Conservation (phyloP, 2,329 filamentous ascomycete genomes). For the Clonostachys rosea region DNA sequence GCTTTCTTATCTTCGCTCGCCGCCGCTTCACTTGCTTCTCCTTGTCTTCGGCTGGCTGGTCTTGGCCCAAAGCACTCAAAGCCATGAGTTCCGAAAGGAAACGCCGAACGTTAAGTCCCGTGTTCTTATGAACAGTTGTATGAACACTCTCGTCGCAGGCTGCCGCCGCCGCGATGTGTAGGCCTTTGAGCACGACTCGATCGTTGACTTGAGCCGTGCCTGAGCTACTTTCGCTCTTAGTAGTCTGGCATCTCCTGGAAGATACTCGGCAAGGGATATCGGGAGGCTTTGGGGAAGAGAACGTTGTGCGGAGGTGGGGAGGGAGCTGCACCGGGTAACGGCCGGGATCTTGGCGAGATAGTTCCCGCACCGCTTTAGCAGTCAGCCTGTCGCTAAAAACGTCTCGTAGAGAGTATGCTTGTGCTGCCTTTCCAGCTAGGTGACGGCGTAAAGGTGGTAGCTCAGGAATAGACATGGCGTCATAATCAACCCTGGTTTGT, state of each 20-base stretch:
- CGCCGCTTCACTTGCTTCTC: conserved; percentile 17
- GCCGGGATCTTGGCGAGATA: not conserved
- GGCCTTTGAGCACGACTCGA: conserved; percentile 46
- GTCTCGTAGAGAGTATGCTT: not conserved
- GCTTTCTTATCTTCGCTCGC: conserved; percentile 22
- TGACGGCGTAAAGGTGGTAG: not conserved
- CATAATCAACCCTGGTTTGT: not conserved
- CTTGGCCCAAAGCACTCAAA: conserved; percentile 38
- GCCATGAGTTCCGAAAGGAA: conserved; percentile 50
- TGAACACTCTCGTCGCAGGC: conserved; percentile 52
- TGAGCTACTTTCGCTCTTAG: conserved; percentile 9
- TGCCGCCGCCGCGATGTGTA: conserved; percentile 50
- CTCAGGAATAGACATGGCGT: not conserved
- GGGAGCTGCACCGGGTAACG: not conserved
- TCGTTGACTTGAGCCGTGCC: conserved; percentile 27
- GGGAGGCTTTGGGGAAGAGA: not conserved
- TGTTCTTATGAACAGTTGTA: conserved; percentile 42
- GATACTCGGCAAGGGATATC: not conserved
- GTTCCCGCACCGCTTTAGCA: not conserved
- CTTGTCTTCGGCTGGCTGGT: conserved; percentile 12
- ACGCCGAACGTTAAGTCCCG: conserved; percentile 46
- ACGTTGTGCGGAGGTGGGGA: not conserved
- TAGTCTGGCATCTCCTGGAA: too few species aligned
- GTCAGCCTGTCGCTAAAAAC: not conserved
- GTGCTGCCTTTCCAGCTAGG: not conserved